Percentiles rank a stretch among this genome's conserved stretches.
phyloP scores from a whole-genome alignment of 1,284 basidiomycete genomes.

The Trichosporon asahii region DNA sequence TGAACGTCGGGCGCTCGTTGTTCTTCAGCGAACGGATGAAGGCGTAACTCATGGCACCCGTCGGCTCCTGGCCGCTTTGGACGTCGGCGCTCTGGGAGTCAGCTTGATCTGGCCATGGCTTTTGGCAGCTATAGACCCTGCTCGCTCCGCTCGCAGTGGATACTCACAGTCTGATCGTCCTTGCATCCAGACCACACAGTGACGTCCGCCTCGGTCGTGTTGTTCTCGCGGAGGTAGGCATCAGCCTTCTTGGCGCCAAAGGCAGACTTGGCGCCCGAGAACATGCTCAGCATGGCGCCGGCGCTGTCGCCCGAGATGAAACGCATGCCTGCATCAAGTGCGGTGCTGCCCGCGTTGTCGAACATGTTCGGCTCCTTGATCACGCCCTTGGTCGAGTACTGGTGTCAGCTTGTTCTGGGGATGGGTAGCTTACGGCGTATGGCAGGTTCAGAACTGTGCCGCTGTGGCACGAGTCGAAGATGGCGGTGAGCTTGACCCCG shows the following conservation, averaged over 20 bases:
- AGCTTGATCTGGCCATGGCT: not conserved
- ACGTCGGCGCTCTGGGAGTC: conserved; percentile 62
- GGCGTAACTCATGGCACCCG: conserved; percentile 74
- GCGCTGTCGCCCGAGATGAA: conserved; percentile 63
- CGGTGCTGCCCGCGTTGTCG: conserved; percentile 70
- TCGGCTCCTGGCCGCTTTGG: conserved; percentile 70
- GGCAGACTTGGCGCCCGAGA: conserved; percentile 35
- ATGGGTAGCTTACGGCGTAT: conserved; percentile 43
- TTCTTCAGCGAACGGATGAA: conserved; percentile 64
- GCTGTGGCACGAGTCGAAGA: conserved; percentile 64
- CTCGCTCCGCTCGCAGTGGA: too few relatives aligned
- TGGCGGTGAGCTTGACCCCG: conserved; percentile 82
- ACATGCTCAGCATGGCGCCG: conserved; percentile 60
- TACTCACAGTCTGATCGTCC: conserved; percentile 71
- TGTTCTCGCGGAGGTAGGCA: conserved; percentile 45
- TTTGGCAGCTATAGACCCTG: too few relatives aligned
- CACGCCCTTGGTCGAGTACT: conserved; percentile 87
- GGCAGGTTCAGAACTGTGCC: conserved; percentile 54
- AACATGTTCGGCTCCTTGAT: conserved; percentile 86
- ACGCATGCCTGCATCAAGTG: conserved; percentile 55
- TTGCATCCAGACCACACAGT: conserved; percentile 79
- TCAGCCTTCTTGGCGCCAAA: conserved; percentile 34
- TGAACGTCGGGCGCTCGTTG: conserved; percentile 73
- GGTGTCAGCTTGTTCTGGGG: conserved; percentile 9
- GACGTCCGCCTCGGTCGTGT: conserved; percentile 74